Base-by-base conservation (phyloP, 192 early-diverging fungal genomes). In the Backusella macrospora region DNA sequence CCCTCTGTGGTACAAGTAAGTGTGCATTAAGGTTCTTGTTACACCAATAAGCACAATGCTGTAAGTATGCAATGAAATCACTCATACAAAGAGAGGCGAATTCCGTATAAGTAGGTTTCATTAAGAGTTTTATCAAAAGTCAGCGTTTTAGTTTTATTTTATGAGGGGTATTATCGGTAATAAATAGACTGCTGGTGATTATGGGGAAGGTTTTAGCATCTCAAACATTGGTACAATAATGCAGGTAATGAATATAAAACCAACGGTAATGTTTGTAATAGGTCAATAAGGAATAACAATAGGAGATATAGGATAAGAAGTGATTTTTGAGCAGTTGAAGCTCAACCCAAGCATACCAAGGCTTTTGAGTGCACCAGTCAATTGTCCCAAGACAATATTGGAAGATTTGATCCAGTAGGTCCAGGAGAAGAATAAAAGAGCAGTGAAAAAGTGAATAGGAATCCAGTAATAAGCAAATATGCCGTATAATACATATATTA, bases 401-500 rank as follows among this genome's bases (percentile, higher is more conserved):
- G 78, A 70, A 62, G 78, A 81, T 9, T 59, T 71, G 75, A 82
- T 78, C 85, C 85, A 86, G 86, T 85, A 87, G 64, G 79, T 73
- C 82, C 81, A 84, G 26, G 84, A 83, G 72, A 87, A 73, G 37
- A 78, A 66, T 14, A 81, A 76, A 43, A 88, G 63, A 45, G 82
- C 78, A 12, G 82, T 76, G 74, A 86, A 80, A 69, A 89, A 77
- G 47, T 79, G 83, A 6, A 81, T 79, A 13, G 92, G 92, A 13
- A 93, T 46, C 81, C 85, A 90, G 69, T 86, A 79, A 18, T 83
- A 93, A 15, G 87, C 45, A 34, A 89, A 88, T 71, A 82, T 81
- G 12, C 66, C 80, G 2, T 66, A 42, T 44, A 86, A 82, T 26
- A 83, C 84, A n/a, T 89, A 45, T 70, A 86, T 74, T 78, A 92